Evolutionary conservation across 768 basidiomycete genomes (phyloP).

Genomic region (Phylloporus scabripes): DNA sequence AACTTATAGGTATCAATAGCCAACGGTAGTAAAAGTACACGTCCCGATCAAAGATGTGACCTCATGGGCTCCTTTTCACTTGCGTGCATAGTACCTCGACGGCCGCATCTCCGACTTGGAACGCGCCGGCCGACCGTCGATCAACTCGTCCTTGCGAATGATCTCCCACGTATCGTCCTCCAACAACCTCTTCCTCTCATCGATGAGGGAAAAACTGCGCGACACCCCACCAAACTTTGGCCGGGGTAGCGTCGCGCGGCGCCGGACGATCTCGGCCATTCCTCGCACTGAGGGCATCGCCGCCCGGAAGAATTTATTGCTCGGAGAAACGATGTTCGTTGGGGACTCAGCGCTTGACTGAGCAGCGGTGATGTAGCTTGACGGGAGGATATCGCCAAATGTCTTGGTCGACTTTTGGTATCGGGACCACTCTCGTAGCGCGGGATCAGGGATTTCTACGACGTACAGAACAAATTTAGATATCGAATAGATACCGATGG

Average conservation of each 20-base stretch:
- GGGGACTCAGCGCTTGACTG: slow-evolving; percentile 15
- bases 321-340: slow-evolving; percentile 14
- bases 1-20: background rate
- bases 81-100: slow-evolving; percentile 11
- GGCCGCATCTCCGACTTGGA: slow-evolving; percentile 27
- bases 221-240: background rate
- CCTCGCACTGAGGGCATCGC: slow-evolving; percentile 38
- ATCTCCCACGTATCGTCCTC: slow-evolving; percentile 17
- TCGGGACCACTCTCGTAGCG: slow-evolving; percentile 18
- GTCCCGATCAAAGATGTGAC: background rate
- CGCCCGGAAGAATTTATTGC: slow-evolving; percentile 29
- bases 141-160: slow-evolving; percentile 6
- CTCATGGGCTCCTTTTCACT: slow-evolving; percentile 1
- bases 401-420: slow-evolving; percentile 26
- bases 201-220: slow-evolving; percentile 12
- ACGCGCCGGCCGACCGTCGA: slow-evolving; percentile 9
- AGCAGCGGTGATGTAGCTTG: slow-evolving; percentile 39
- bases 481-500: background rate
- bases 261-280: slow-evolving; percentile 29
- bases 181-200: slow-evolving; percentile 20
- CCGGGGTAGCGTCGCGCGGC: slow-evolving; percentile 13
- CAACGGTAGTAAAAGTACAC: background rate
- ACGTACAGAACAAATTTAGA: background rate
- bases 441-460: slow-evolving; percentile 24
- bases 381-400: slow-evolving; percentile 46